A percentile compares a stretch with the other conserved stretches of the same genome.
Conservation (phyloP, 2,329 filamentous ascomycete species). For the Rosellinia necatrix region DNA sequence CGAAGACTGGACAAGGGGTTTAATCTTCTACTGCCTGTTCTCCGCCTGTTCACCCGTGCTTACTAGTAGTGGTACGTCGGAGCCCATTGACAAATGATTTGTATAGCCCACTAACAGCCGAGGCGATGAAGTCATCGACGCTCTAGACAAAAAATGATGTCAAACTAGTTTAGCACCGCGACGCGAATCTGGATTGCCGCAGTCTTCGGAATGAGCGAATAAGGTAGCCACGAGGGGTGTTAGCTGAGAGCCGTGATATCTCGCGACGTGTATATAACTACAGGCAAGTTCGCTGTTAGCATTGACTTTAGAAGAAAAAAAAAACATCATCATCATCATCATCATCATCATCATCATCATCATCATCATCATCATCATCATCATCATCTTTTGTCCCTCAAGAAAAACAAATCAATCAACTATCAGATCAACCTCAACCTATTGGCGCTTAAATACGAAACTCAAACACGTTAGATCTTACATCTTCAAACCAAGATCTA, state of each 20-base stretch:
- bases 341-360: not conserved
- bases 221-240: conserved; percentile 11
- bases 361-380: conserved; percentile 1
- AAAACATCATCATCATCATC: conserved; percentile 2
- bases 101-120: not conserved
- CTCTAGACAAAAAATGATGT: not conserved
- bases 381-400: too few species aligned
- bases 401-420: not conserved
- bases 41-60: conserved; percentile 4
- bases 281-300: conserved; percentile 3
- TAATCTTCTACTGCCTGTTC: not conserved
- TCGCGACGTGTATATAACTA: conserved; percentile 11
- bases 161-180: conserved; percentile 6
- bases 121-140: conserved; percentile 23
- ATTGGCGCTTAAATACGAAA: not conserved
- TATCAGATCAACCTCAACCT: too few species aligned
- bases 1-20: conserved; percentile 4
- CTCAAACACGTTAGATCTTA: not conserved
- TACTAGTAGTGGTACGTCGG: conserved; percentile 16
- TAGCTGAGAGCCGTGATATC: conserved; percentile 16
- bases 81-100: conserved; percentile 25
- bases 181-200: conserved; percentile 11
- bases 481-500: not conserved
- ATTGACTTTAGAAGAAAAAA: not conserved
- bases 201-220: conserved; percentile 8